phyloP scores from a whole-genome alignment of 805 yeast species.

The Zygosaccharomyces lentus region DNA sequence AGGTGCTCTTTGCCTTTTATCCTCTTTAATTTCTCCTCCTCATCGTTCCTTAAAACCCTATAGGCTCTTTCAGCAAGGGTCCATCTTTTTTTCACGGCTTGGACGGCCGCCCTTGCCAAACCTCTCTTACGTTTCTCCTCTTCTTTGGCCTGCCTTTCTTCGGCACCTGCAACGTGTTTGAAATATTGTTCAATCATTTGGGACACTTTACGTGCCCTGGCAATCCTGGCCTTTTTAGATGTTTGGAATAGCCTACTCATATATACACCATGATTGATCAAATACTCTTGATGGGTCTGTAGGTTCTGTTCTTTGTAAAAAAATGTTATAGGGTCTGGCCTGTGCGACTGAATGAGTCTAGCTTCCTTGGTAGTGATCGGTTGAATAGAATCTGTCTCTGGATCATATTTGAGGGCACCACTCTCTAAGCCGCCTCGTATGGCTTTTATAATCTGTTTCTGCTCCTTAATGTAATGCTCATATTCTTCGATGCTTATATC shows the following conservation, averaged over 20 bases:
- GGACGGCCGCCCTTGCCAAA: slow-evolving; percentile 76
- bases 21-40: slow-evolving; percentile 73
- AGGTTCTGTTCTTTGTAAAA: slow-evolving; percentile 35
- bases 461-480: slow-evolving; percentile 50
- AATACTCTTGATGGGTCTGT: slow-evolving; percentile 64
- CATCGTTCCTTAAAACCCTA: slow-evolving; percentile 65
- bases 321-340: slow-evolving; percentile 45
- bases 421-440: slow-evolving; percentile 46
- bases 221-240: slow-evolving; percentile 55
- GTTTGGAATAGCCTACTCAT: slow-evolving; percentile 69
- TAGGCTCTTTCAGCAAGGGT: slow-evolving; percentile 78
- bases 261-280: slow-evolving; percentile 69
- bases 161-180: slow-evolving; percentile 81
- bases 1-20: slow-evolving; percentile 82
- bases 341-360: slow-evolving; percentile 36
- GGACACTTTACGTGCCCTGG: slow-evolving; percentile 68
- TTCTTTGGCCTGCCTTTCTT: slow-evolving; percentile 73
- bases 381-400: slow-evolving; percentile 38
- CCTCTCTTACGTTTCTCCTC: slow-evolving; percentile 64
- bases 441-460: slow-evolving; percentile 40
- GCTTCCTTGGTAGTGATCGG: slow-evolving; percentile 43
- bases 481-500: slow-evolving; percentile 60
- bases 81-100: slow-evolving; percentile 90
- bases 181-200: slow-evolving; percentile 83
- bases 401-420: slow-evolving; percentile 44